These are phyloP conservation scores for Eucalyptus albens DNA, from an alignment of 345 rosid species.

Conservation along the genomic window DNA sequence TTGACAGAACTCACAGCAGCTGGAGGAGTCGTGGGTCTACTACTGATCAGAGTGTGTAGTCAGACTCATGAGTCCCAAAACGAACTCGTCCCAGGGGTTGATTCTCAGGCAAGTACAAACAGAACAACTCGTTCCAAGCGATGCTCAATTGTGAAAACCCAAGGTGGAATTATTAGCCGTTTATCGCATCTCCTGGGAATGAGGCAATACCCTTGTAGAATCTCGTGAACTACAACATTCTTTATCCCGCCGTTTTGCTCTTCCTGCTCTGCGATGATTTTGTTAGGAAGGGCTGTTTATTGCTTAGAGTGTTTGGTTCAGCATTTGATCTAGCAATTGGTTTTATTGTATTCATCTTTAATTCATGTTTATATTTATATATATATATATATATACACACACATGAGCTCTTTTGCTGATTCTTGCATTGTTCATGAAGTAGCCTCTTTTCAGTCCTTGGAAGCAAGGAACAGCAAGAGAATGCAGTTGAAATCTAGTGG, in stretches of 20 bases:
- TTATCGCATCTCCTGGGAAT: neutral
- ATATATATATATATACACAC: neutral
- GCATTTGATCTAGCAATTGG: neutral
- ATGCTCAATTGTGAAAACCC: neutral
- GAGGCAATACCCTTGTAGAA: neutral
- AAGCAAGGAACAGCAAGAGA: neutral
- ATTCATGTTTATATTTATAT: neutral
- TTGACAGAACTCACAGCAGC: constrained; percentile 56
- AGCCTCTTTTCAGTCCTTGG: neutral
- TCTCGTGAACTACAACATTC: neutral
- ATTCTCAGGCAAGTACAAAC: neutral
- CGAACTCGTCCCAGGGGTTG: neutral
- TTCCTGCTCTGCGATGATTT: neutral
- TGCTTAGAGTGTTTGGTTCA: neutral
- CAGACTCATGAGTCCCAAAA: neutral
- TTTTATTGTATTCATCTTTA: neutral
- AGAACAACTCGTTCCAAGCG: neutral
- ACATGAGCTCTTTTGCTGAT: neutral
- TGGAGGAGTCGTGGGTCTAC: constrained; percentile 58
- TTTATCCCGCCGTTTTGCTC: neutral
- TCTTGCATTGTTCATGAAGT: neutral
- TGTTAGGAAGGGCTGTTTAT: neutral
- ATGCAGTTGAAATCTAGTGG: neutral
- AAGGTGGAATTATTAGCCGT: neutral
- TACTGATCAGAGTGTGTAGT: neutral